Base-by-base conservation (phyloP, 2,329 filamentous ascomycete genomes). In the Microsporum ferrugineum region DNA sequence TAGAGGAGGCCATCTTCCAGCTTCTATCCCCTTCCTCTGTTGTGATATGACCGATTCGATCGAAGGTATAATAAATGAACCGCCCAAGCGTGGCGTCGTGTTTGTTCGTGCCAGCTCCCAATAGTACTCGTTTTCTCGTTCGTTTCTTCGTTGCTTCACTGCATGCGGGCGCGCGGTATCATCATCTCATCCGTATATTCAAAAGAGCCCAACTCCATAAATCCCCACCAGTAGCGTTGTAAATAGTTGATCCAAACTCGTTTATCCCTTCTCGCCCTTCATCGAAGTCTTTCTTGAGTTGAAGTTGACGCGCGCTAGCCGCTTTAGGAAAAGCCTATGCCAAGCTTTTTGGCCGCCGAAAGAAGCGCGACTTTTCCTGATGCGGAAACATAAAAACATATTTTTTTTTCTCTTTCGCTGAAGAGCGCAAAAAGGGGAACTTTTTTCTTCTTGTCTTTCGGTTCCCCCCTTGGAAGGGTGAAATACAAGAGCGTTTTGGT, bases 1-100 rank as follows among this genome's bases (percentile, higher is more conserved):
- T 71, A 75, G 55, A 27, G 4, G 49, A 53, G 3, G 49, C 12
- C 49, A 53, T 53, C 29, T n/a, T n/a, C 7, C 33, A 5, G 12
- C 31, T 33, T 7, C 27, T 33, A 4, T 34, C 31, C 49, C 49
- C 8, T 27, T 12, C 43, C 23, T 47, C 23, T 12, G n/a, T 10
- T 12, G 43, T 29, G 17, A 29, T 47, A 47, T 27, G 5, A 23
- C 27, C 10, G 10, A 27, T 29, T 29, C 2, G 17, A 29, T 47
- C 43, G 17, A 27, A 29, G 23, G 23, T 27, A 27, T 8, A 29
- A 23, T 23, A 23, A 23, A 23, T 23, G 17, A 23, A 23, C 17
- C 17, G 17, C 17, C 17, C 17, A 23, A n/a, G 39, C 14, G 34
- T 36, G 34, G 34, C 34, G 34, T 36, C 5, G 34, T 36, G 34